These are phyloP conservation scores for Sequoiadendron giganteum DNA, from an alignment of 75 land plant genomes.

Conservation along the genomic window DNA sequence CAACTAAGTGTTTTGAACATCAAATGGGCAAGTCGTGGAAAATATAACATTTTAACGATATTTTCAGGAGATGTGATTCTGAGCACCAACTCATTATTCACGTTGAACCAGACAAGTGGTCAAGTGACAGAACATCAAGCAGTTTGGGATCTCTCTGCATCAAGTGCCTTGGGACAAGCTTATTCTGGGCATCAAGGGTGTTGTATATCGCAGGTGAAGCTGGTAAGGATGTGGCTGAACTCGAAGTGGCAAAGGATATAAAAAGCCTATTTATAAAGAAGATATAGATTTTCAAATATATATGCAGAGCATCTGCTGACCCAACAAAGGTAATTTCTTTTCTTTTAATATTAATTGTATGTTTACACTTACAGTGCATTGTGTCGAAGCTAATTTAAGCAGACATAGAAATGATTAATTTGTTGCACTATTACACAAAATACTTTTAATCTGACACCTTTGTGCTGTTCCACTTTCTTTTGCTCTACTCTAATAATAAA, in stretches of 20 bases:
- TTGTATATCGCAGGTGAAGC: conserved; percentile 62
- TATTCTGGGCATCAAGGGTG: conserved; percentile 79
- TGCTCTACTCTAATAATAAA: background rate
- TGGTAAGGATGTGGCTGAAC: conserved; percentile 65
- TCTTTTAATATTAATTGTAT: background rate
- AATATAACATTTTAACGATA: conserved; percentile 48
- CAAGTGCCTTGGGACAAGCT: conserved; percentile 57
- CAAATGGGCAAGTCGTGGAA: conserved; percentile 84
- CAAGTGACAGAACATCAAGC: conserved; percentile 86
- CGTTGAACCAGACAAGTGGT: conserved; percentile 91
- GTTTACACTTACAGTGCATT: background rate
- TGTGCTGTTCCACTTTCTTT: conserved; percentile 1
- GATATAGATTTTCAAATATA: conserved; percentile 43
- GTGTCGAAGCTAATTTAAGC: background rate
- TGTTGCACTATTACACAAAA: background rate
- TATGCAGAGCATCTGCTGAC: conserved; percentile 83
- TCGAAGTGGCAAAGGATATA: conserved; percentile 45
- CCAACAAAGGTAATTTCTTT: conserved; percentile 69
- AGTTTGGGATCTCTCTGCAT: conserved; percentile 78
- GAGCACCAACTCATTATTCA: conserved; percentile 56
- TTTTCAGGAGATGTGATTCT: conserved; percentile 67
- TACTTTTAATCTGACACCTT: background rate
- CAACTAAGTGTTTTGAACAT: conserved; percentile 78
- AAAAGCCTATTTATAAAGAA: conserved; percentile 19
- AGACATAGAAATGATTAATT: background rate